A percentile compares a stretch with the other conserved stretches of the same genome.
These are phyloP conservation scores for Mucor ambiguus DNA, from an alignment of 371 early-diverging fungal species.

Conservation along the genomic window DNA sequence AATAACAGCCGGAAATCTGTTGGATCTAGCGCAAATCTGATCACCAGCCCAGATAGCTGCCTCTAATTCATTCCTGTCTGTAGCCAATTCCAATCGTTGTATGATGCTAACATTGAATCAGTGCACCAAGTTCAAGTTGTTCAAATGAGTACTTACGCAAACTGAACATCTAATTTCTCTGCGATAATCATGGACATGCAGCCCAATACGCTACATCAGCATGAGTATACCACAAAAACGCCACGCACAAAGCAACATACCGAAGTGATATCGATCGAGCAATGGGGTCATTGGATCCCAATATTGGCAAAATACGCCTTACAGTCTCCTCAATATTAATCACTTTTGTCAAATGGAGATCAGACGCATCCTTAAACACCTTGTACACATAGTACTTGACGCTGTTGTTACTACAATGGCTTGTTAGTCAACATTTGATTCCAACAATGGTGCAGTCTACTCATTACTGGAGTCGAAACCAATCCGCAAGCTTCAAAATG, in stretches of 20 bases:
- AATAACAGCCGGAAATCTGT: conserved; percentile 53
- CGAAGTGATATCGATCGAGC: conserved; percentile 59
- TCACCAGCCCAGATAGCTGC: conserved; percentile 63
- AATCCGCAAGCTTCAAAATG: conserved; percentile 61
- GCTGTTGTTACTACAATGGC: conserved; percentile 49
- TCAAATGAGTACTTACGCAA: conserved; percentile 42
- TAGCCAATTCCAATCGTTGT: conserved; percentile 45
- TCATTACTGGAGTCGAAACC: conserved; percentile 54
- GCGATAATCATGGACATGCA: conserved; percentile 59
- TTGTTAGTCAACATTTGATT: neutral
- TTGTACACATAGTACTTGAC: conserved; percentile 57
- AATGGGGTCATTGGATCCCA: conserved; percentile 56
- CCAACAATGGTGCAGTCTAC: neutral
- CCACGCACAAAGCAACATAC: conserved; percentile 27
- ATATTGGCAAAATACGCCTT: conserved; percentile 51
- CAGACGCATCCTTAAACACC: conserved; percentile 50
- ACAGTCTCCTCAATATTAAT: conserved; percentile 59
- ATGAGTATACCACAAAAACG: neutral
- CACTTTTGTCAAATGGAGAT: conserved; percentile 54
- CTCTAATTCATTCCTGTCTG: conserved; percentile 56
- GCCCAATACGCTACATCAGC: conserved; percentile 47
- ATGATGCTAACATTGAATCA: conserved; percentile 30
- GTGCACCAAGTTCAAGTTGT: neutral
- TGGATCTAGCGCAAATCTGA: conserved; percentile 55
- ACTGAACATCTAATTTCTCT: conserved; percentile 59